A percentile compares a stretch with the other conserved stretches of the same genome.
These are phyloP conservation scores for Harringtonia aguacate DNA, from an alignment of 2,329 filamentous ascomycete species.

Conservation along the genomic window DNA sequence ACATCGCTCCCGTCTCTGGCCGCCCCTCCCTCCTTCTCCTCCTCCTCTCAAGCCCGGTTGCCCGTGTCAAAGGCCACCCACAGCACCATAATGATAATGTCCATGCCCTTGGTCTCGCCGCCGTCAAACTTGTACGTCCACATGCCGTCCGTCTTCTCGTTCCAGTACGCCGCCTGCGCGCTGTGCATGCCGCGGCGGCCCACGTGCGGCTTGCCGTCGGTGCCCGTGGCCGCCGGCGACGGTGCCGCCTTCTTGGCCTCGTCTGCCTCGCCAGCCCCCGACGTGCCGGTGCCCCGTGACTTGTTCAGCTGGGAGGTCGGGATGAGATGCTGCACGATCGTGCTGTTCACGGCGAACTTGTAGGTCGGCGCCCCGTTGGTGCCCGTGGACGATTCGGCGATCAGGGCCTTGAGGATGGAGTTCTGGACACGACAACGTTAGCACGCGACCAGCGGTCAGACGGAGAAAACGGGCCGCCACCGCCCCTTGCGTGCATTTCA, in stretches of 20 bases:
- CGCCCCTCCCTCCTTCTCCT: background rate
- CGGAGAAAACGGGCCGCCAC: too few relatives aligned
- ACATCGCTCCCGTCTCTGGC: background rate
- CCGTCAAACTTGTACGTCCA: conserved; percentile 81
- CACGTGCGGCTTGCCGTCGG: conserved; percentile 58
- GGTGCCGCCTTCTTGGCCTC: conserved; percentile 35
- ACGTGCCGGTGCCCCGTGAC: conserved; percentile 39
- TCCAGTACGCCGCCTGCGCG: conserved; percentile 79
- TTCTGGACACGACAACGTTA: conserved; percentile 36
- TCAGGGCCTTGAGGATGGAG: conserved; percentile 65
- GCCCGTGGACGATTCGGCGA: conserved; percentile 58
- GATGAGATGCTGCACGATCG: conserved; percentile 88
- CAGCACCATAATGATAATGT: conserved; percentile 62
- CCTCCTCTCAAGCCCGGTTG: too few relatives aligned
- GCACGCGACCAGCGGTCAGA: background rate
- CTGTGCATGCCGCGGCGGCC: conserved; percentile 86
- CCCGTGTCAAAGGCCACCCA: conserved; percentile 60
- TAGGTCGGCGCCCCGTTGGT: conserved; percentile 44
- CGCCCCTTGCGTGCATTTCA: conserved; percentile 14
- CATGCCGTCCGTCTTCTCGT: conserved; percentile 83
- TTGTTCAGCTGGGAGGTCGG: conserved; percentile 55
- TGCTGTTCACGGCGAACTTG: conserved; percentile 97
- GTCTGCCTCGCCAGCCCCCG: conserved; percentile 34
- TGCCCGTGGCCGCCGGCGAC: conserved; percentile 40
- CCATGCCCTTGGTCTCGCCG: conserved; percentile 54